Base-by-base conservation (phyloP, 208 protist genomes). In the Leishmania amazonensis region DNA sequence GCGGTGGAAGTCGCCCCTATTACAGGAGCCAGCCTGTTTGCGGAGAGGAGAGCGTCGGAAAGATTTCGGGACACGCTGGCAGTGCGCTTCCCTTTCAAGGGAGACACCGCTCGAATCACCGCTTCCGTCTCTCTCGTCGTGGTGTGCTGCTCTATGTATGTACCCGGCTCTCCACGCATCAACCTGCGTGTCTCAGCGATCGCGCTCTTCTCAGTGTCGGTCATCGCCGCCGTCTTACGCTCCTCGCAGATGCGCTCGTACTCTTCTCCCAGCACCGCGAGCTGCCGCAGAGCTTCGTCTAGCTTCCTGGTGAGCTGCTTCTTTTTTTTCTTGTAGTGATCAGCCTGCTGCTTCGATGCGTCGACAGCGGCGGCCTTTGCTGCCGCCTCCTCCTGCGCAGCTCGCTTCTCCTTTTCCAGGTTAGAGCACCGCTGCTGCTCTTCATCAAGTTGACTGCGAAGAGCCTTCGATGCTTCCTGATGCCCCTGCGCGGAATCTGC, bases 251-350 rank as follows among this genome's bases (percentile, higher is more conserved):
- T 77, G 2, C 42, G 45, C 57, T 71, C 76, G 51, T 77, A 75
- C 51, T 85, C 79, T 42, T 88, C 80, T 24, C 40, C 76, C 21
- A 73, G 82, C 75, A 75, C 54, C 51, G 80, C 76, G 45, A 91
- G 62, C 77, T 89, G 85, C 15, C 21, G 42, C 49, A 72, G 35
- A 38, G 64, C 79, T 17, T 79, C 67, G n/a, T 35, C 75, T 28
- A 86, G 80, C 76, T 78, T 72, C 40, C 65, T 60, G 1, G 31
- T 28, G 51, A 79, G 24, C 0, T 42, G 40, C 47, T 21, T 76
- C 28, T 51, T 8, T 53, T 82, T 80, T 28, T 73, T 70, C 79
- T 80, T 77, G 70, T 83, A 77, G 9, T 65, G 80, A 45, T 71
- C 83, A 8, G 65, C 81, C 47, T 75, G 58, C 8, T 83, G 51